A percentile compares a stretch with the other conserved stretches of the same genome.
phyloP scores from a whole-genome alignment of 768 basidiomycete species.

The Boletus rubropictus region DNA sequence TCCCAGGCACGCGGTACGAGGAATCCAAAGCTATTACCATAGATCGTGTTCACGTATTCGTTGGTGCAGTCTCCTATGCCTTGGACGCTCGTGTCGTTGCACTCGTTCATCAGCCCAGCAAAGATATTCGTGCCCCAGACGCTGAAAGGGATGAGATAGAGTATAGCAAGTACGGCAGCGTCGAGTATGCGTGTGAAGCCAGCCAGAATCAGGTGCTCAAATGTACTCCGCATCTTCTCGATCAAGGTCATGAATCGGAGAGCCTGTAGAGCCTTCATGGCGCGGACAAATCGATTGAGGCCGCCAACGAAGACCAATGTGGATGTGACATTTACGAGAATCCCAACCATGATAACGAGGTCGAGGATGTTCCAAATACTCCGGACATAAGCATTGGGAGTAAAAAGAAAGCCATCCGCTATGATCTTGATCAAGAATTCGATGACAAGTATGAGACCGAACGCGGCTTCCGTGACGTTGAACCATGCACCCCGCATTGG shows the following conservation, averaged over 20 bases:
- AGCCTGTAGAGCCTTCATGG: conserved; percentile 83
- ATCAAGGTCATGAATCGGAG: conserved; percentile 87
- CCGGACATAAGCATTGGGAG: conserved; percentile 86
- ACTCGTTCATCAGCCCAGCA: conserved; percentile 72
- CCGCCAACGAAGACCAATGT: conserved; percentile 72
- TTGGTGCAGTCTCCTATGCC: conserved; percentile 64
- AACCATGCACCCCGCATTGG: conserved; percentile 76
- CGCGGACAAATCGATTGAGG: conserved; percentile 73
- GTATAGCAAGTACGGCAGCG: conserved; percentile 81
- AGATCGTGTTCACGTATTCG: conserved; percentile 64
- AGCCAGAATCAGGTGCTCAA: conserved; percentile 81
- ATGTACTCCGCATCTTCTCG: conserved; percentile 79
- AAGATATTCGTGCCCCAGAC: conserved; percentile 96
- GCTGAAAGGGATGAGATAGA: conserved; percentile 90
- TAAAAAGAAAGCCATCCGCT: conserved; percentile 88
- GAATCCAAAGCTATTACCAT: conserved; percentile 59
- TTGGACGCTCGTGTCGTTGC: conserved; percentile 59
- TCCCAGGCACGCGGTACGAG: conserved; percentile 84
- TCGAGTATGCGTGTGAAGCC: conserved; percentile 82
- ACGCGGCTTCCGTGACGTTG: conserved; percentile 68
- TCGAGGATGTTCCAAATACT: conserved; percentile 93
- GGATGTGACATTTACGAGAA: conserved; percentile 69
- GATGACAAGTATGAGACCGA: conserved; percentile 64
- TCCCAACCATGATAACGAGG: conserved; percentile 73
- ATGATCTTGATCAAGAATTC: conserved; percentile 89